Evolutionary conservation across 2,329 filamentous ascomycete species (phyloP).

Genomic region (Didymella segeticola): DNA sequence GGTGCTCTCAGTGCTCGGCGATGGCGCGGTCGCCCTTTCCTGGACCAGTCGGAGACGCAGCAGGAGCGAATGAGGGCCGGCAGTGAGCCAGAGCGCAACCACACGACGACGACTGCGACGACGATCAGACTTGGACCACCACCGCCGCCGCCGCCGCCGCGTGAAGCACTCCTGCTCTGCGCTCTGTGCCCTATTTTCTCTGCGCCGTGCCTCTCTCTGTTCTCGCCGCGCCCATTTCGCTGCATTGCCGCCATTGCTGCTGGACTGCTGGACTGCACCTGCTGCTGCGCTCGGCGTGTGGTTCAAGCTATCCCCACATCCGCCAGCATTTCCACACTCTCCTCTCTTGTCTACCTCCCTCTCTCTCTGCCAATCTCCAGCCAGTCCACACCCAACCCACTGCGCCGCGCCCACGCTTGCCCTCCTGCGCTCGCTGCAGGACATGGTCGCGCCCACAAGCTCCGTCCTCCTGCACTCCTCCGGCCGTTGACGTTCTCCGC

Average conservation of each 20-base stretch:
- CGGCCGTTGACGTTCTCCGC: too few species aligned
- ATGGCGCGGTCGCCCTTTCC: too few species aligned
- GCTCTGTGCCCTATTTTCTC: not conserved
- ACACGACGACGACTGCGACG: too few species aligned
- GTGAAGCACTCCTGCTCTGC: not conserved
- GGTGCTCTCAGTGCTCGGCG: too few species aligned
- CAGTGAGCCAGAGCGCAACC: too few species aligned
- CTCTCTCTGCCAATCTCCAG: too few species aligned
- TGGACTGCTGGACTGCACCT: not conserved
- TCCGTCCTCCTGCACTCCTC: conserved; percentile 28
- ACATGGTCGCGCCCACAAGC: conserved; percentile 39
- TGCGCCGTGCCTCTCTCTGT: not conserved
- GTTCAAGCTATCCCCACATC: conserved; percentile 22
- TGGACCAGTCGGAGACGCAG: conserved; percentile 33
- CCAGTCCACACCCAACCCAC: conserved; percentile 17
- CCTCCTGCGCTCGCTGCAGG: conserved; percentile 31
- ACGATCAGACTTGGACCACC: too few species aligned
- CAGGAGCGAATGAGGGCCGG: conserved; percentile 31
- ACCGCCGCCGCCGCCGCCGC: too few species aligned
- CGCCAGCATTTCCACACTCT: conserved; percentile 12
- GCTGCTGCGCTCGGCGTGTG: conserved; percentile 9
- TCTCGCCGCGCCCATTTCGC: not conserved
- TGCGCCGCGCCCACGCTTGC: conserved; percentile 28
- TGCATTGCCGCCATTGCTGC: not conserved
- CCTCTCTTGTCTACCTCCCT: too few species aligned